Percentiles rank a stretch among this genome's conserved stretches.
Conservation (phyloP, 2,329 filamentous ascomycete species). For the Talaromyces rugulosus region DNA sequence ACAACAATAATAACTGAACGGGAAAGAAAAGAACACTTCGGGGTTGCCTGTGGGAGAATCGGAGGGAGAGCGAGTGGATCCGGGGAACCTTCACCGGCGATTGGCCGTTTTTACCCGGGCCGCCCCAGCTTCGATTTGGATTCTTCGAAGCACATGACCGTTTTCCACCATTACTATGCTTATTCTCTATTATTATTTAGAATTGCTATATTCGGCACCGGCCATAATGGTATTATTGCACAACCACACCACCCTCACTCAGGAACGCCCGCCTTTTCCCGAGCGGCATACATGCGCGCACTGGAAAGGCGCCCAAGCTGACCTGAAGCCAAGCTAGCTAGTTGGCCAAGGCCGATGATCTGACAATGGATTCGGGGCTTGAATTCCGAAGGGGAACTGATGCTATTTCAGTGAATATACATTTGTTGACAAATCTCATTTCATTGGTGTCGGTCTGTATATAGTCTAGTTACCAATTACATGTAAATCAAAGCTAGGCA, state of each 20-base stretch:
- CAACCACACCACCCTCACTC: background rate
- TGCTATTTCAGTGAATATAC: no score
- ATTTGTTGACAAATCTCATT: no score
- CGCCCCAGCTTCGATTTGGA: background rate
- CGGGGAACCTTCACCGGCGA: background rate
- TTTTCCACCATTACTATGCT: no score
- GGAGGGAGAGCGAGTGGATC: background rate
- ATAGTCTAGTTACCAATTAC: background rate
- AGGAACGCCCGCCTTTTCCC: background rate
- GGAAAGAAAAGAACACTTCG: background rate
- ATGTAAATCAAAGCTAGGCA: slow-evolving; percentile 36
- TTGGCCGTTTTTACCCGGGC: background rate
- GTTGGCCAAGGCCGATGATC: background rate
- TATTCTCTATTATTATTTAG: no score
- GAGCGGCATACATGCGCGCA: background rate
- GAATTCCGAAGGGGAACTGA: background rate
- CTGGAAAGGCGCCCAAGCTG: no score
- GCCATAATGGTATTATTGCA: no score
- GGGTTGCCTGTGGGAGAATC: background rate
- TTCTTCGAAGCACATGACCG: background rate
- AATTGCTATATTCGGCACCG: no score
- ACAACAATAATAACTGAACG: background rate
- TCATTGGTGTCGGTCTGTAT: background rate
- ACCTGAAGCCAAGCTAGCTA: no score
- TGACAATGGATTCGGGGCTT: background rate